Evolutionary conservation across 306 rosid genomes (phyloP).

Genomic region (Leucaena leucocephala): DNA sequence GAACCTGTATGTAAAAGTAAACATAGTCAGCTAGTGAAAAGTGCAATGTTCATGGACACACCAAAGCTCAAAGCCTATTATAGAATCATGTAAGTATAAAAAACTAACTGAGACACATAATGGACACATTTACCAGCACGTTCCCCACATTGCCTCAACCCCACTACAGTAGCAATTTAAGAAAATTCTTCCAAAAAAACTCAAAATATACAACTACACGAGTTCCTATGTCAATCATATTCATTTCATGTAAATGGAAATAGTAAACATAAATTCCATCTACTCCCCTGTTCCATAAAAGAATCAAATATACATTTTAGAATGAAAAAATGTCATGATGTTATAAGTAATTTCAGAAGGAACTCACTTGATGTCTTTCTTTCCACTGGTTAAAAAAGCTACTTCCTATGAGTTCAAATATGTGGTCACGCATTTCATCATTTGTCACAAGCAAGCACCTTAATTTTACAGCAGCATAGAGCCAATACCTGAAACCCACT

Average conservation of each 20-base stretch:
- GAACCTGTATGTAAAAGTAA: slow-evolving; percentile 54
- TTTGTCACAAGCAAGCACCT: slow-evolving; percentile 88
- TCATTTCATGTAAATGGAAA: neutral
- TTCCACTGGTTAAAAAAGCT: slow-evolving; percentile 89
- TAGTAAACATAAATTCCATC: neutral
- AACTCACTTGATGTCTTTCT: slow-evolving; percentile 85
- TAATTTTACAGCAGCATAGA: slow-evolving; percentile 80
- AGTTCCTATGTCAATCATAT: neutral
- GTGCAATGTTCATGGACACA: neutral
- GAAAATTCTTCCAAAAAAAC: neutral
- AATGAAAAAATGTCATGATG: neutral
- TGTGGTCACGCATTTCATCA: slow-evolving; percentile 97
- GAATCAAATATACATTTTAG: neutral
- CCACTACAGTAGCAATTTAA: neutral
- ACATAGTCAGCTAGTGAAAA: slow-evolving; percentile 1
- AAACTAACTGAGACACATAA: neutral
- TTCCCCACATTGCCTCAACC: neutral
- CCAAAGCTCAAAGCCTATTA: slow-evolving; percentile 1
- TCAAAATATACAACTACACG: neutral
- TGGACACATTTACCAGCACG: neutral
- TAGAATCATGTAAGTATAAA: neutral
- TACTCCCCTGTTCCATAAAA: neutral
- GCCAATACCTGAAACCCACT: slow-evolving; percentile 73
- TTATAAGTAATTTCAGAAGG: slow-evolving; percentile 25
- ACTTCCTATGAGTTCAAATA: slow-evolving; percentile 82